phyloP scores from a whole-genome alignment of 352 stramenopile species.

The Pythium guiyangense region DNA sequence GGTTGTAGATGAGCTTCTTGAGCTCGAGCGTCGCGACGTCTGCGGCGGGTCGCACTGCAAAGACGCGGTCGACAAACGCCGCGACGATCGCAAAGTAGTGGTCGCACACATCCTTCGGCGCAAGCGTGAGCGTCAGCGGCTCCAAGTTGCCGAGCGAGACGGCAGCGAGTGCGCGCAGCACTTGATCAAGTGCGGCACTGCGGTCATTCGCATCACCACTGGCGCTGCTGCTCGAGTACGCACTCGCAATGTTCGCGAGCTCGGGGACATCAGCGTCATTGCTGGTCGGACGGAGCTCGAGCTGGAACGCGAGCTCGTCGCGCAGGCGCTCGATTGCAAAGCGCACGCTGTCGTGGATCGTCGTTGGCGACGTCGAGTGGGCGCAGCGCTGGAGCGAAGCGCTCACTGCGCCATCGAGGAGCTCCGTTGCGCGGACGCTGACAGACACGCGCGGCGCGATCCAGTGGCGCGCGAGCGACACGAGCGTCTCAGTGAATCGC shows the following conservation, averaged over 20 bases:
- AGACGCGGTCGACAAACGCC: constrained; percentile 53
- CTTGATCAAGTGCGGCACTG: constrained; percentile 17
- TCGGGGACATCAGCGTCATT: constrained; percentile 27
- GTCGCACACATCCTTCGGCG: constrained; percentile 36
- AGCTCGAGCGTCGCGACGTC: constrained; percentile 56
- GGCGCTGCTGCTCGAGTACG: not conserved
- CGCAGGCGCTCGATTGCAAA: not conserved
- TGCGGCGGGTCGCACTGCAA: constrained; percentile 12
- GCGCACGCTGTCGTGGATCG: not conserved
- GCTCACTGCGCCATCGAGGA: constrained; percentile 33
- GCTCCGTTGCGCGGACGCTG: constrained; percentile 32
- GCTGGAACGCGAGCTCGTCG: not conserved
- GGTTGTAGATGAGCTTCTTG: constrained; percentile 48
- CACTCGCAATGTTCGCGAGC: constrained; percentile 26
- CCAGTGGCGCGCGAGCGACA: constrained; percentile 8
- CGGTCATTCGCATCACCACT: constrained; percentile 11
- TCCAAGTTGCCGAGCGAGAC: constrained; percentile 17
- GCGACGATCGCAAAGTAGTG: constrained; percentile 50
- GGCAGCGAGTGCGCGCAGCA: constrained; percentile 28
- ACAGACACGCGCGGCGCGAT: constrained; percentile 8
- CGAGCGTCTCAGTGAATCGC: constrained; percentile 19
- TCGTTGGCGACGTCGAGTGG: constrained; percentile 11
- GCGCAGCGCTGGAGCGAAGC: constrained; percentile 28
- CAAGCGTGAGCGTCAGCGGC: constrained; percentile 8
- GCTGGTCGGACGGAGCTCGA: constrained; percentile 4